Evolutionary conservation across 768 basidiomycete species (phyloP).

Genomic region (Termitomyces eurrhizus): DNA sequence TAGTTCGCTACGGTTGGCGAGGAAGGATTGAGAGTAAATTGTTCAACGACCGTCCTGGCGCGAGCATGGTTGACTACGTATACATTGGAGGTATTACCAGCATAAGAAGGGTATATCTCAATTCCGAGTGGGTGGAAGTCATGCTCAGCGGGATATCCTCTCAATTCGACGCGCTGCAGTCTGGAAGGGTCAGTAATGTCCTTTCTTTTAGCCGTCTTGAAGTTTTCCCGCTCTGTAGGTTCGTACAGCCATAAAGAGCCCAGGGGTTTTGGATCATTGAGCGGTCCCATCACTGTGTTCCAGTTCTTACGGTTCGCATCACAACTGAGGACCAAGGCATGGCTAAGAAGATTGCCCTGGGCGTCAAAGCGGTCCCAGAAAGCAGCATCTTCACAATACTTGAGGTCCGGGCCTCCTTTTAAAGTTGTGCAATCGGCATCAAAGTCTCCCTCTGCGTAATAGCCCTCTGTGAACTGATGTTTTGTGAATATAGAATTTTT

Average conservation of each 20-base stretch:
- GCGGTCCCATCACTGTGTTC: constrained; percentile 79
- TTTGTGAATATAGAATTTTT: constrained; percentile 38
- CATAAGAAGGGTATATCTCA: constrained; percentile 49
- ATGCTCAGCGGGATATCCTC: constrained; percentile 50
- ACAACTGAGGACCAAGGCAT: constrained; percentile 46
- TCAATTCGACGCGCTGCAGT: constrained; percentile 39
- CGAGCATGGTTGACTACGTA: constrained; percentile 72
- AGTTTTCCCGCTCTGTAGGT: constrained; percentile 10
- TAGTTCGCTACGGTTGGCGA: constrained; percentile 41
- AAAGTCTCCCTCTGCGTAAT: constrained; percentile 49
- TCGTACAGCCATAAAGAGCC: constrained; percentile 61
- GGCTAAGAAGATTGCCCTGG: constrained; percentile 34
- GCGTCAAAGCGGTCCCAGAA: constrained; percentile 59
- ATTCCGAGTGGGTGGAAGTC: constrained; percentile 74
- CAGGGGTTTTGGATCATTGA: constrained; percentile 51
- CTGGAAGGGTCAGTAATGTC: constrained; percentile 12
- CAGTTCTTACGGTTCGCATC: constrained; percentile 55
- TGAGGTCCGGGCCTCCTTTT: constrained; percentile 31
- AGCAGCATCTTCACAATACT: constrained; percentile 60
- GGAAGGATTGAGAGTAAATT: constrained; percentile 52
- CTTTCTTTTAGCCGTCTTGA: constrained; percentile 8
- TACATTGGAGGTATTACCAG: constrained; percentile 48
- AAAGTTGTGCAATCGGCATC: constrained; percentile 41
- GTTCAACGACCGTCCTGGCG: constrained; percentile 58
- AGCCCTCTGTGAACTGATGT: constrained; percentile 44